Conservation (phyloP, 257 asterid genomes). For the Coffea eugenioides region DNA sequence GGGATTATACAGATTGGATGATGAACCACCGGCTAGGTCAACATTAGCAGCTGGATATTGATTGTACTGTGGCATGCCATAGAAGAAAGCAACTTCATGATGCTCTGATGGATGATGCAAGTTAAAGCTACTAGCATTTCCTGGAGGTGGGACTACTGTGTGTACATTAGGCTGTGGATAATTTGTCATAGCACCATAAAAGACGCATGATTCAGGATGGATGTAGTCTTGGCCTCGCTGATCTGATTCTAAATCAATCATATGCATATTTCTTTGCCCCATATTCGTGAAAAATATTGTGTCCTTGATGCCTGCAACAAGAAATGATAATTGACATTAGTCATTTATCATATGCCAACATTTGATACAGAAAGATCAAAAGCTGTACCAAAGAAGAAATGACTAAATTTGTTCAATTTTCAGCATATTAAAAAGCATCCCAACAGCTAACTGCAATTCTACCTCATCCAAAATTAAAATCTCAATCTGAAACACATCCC, state of each 20-base stretch:
- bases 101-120: conserved; percentile 53
- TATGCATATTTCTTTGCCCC: conserved; percentile 70
- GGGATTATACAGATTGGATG: conserved; percentile 54
- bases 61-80: conserved; percentile 50
- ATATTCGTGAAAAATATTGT: conserved; percentile 30
- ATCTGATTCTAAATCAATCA: conserved; percentile 53
- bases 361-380: conserved; percentile 9
- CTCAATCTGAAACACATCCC: background rate
- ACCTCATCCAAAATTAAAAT: background rate
- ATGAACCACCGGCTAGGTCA: conserved; percentile 40
- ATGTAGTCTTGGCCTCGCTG: conserved; percentile 55
- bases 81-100: conserved; percentile 45
- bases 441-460: background rate
- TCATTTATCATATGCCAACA: background rate
- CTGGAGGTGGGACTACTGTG: conserved; percentile 37
- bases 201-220: conserved; percentile 56
- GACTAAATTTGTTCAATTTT: background rate
- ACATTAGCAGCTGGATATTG: conserved; percentile 44
- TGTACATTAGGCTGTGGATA: conserved; percentile 52
- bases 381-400: background rate
- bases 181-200: conserved; percentile 46
- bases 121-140: conserved; percentile 38
- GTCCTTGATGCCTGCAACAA: conserved; percentile 43
- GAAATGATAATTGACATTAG: conserved; percentile 5
- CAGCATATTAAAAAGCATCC: background rate